Conservation (phyloP, 352 stramenopile genomes). For the Saprolegnia parasitica region DNA sequence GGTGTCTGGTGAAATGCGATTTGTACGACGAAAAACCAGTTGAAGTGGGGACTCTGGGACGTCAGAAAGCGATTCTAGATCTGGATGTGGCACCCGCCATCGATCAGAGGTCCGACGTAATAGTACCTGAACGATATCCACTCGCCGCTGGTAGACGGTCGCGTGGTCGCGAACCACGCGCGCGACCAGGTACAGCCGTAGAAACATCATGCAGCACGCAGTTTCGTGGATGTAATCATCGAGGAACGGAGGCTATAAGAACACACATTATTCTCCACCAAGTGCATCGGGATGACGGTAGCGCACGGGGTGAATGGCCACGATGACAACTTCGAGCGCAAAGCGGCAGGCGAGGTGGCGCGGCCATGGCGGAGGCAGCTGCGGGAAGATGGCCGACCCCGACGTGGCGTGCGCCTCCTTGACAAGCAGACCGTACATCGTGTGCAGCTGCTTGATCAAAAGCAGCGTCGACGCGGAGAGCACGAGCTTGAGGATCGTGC, state of each 20-base stretch:
- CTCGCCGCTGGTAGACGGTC: neutral
- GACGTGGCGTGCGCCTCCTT: conserved; percentile 3
- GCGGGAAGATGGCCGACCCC: neutral
- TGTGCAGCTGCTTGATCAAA: neutral
- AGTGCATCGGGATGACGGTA: neutral
- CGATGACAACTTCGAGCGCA: neutral
- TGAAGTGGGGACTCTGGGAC: neutral
- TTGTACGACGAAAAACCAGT: neutral
- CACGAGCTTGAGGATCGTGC: conserved; percentile 6
- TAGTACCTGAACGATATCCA: conserved; percentile 4
- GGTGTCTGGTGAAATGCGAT: neutral
- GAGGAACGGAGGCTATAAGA: neutral
- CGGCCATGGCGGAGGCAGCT: neutral
- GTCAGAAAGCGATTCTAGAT: neutral
- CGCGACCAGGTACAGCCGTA: neutral
- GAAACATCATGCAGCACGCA: conserved; percentile 11
- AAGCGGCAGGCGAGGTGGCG: neutral
- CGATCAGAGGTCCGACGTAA: too few relatives aligned
- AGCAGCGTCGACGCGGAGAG: neutral
- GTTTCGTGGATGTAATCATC: neutral
- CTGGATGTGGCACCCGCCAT: too few relatives aligned
- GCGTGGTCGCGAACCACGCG: neutral
- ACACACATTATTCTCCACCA: neutral
- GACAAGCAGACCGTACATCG: neutral
- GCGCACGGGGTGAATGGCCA: neutral